Evolutionary conservation across 441 rosid genomes (phyloP).

Genomic region (Gossypium schwendimanii): DNA sequence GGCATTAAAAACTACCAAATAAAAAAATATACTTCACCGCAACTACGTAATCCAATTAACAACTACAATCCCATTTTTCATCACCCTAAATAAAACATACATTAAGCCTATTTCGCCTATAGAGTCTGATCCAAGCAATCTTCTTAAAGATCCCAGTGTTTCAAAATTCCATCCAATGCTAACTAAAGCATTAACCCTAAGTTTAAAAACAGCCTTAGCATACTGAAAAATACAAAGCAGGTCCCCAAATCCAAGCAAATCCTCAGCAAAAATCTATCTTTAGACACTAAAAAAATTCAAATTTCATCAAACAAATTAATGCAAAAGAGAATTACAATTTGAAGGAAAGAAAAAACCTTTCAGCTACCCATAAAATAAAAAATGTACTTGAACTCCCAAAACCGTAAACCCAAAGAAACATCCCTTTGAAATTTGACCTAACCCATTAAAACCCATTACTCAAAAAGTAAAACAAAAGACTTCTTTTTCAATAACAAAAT

Average conservation of each 20-base stretch:
- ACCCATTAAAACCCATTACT: slow-evolving; percentile 2
- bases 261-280: too few species aligned
- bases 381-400: too few species aligned
- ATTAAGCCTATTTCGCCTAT: neutral
- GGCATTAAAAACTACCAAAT: neutral
- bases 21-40: neutral
- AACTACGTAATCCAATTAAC: neutral
- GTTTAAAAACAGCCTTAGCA: neutral
- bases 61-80: neutral
- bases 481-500: neutral
- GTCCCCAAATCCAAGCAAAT: too few species aligned
- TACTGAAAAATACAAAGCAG: too few species aligned
- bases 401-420: too few species aligned
- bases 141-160: neutral
- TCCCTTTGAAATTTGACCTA: neutral
- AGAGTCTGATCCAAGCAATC: neutral
- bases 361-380: neutral
- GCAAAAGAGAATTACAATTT: neutral
- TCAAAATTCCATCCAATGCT: neutral
- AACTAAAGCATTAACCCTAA: neutral
- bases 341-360: neutral
- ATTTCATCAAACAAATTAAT: neutral
- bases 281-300: neutral
- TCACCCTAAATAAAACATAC: neutral
- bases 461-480: neutral